These are phyloP conservation scores for Phoma sp. DNA, from an alignment of 2,329 filamentous ascomycete genomes.

Conservation along the genomic window DNA sequence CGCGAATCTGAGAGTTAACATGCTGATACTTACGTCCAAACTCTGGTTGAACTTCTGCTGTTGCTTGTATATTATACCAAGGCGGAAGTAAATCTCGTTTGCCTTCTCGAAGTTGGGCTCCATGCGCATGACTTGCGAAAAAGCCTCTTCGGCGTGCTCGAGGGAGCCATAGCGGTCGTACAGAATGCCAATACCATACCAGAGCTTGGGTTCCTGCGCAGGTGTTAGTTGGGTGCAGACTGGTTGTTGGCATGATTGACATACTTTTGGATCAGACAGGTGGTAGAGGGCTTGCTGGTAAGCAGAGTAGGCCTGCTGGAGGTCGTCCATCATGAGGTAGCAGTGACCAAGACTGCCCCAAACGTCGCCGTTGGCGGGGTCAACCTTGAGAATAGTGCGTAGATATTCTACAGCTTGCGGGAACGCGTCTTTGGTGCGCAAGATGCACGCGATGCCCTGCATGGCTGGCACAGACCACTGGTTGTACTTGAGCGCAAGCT, in stretches of 20 bases:
- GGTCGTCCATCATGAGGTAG: constrained; percentile 97
- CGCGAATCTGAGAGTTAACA: not conserved
- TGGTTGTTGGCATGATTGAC: not conserved
- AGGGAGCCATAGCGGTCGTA: constrained; percentile 96
- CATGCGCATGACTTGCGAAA: constrained; percentile 99
- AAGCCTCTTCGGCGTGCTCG: constrained; percentile 96
- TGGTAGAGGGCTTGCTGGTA: constrained; percentile 97
- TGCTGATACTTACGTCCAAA: constrained; percentile 72
- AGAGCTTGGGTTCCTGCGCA: constrained; percentile 86
- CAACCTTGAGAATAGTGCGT: constrained; percentile 87
- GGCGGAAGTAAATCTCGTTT: constrained; percentile 97
- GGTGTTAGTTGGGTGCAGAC: constrained; percentile 8
- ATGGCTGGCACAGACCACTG: constrained; percentile 87
- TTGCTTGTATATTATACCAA: constrained; percentile 99
- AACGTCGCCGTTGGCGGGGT: constrained; percentile 88
- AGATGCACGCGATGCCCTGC: constrained; percentile 91
- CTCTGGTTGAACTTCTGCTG: constrained; percentile 93
- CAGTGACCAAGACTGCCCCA: constrained; percentile 98
- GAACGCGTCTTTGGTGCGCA: constrained; percentile 92
- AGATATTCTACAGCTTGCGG: constrained; percentile 93
- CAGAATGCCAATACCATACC: constrained; percentile 98
- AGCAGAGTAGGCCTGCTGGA: constrained; percentile 94
- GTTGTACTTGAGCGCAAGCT: constrained; percentile 87
- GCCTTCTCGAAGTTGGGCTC: constrained; percentile 97
- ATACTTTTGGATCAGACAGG: constrained; percentile 88